These are phyloP conservation scores for Amniculicola lignicola DNA, from an alignment of 495 filamentous ascomycete genomes.

Conservation along the genomic window DNA sequence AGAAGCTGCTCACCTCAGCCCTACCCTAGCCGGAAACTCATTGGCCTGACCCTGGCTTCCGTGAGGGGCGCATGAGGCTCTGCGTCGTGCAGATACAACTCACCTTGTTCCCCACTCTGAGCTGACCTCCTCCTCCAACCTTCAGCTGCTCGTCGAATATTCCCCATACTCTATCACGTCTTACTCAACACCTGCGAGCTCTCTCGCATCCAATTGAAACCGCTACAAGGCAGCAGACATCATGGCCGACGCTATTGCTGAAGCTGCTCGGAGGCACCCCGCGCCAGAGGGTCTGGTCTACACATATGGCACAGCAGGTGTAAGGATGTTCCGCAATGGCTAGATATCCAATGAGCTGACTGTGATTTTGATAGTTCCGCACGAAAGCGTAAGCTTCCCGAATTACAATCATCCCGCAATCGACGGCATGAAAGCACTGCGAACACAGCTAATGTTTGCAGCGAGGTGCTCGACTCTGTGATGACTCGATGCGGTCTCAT, in stretches of 20 bases:
- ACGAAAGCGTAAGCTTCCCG: slow-evolving; percentile 67
- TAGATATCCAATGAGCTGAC: slow-evolving; percentile 11
- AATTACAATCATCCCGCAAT: background rate
- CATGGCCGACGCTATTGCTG: slow-evolving; percentile 30
- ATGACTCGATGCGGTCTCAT: slow-evolving; percentile 87
- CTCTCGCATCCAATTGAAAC: background rate
- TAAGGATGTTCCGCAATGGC: slow-evolving; percentile 44
- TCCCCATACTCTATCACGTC: background rate
- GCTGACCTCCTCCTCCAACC: slow-evolving; percentile 1
- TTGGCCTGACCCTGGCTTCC: background rate
- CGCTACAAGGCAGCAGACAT: background rate
- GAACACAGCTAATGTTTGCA: slow-evolving; percentile 30
- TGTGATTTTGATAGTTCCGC: slow-evolving; percentile 57
- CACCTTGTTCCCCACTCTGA: background rate
- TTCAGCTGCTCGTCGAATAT: background rate
- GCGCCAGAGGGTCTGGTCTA: slow-evolving; percentile 71
- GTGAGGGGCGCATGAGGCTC: slow-evolving; percentile 29
- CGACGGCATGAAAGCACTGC: background rate
- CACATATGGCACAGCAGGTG: slow-evolving; percentile 92
- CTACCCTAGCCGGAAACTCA: slow-evolving; percentile 10
- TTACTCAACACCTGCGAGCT: background rate
- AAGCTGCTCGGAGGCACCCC: slow-evolving; percentile 63
- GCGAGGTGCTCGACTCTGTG: slow-evolving; percentile 72
- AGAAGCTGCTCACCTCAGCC: slow-evolving; percentile 8
- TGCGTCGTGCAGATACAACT: slow-evolving; percentile 9